Base-by-base conservation (phyloP, 179 eudicot species). In the Silene coronaria region DNA sequence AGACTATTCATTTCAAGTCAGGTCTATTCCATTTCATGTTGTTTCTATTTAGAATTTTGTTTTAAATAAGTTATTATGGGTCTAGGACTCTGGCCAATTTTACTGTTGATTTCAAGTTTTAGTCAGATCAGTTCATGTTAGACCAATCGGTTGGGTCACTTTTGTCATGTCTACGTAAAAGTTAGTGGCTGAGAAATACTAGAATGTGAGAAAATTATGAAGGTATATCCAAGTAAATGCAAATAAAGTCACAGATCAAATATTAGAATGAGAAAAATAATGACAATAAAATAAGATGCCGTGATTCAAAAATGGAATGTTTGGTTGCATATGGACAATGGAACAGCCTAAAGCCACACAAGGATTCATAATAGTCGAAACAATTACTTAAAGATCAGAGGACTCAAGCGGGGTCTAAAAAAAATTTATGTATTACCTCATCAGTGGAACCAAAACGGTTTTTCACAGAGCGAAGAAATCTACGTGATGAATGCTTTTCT, bases 391-490 rank as follows among this genome's bases (percentile, higher is more conserved):
- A 12, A 61, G 51, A 63, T 45, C 55, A 70, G 11, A 17, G 12
- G 30, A 67, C 60, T 55, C 34, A 71, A 6, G 27, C 61, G 27
- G 38, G 22, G n/a, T 8, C 4, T 23, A 23, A 38, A 14, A 42
- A 19, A 36, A 16, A n/a, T n/a, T 58, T 30, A 45, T 0, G 45
- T 6, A 61, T 64, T 83, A 92, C 99, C 99, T 95, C 97, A 80
- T 95, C 99, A 53, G 99, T 91, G 80, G 99, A 85, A 51, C 99
- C 97, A 91, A 87, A 95, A 22, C 99, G 97, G 79, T 95, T 95
- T 86, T 92, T 95, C 51, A 88, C 91, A 32, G 97, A 82, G 73
- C 99, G 91, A 82, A 95, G 97, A 71, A 95, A 80, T 76, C 99
- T 93, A 83, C 91, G 88, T 38, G 93, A 84, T 32, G 99, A 91